Base-by-base conservation (phyloP, 1,284 basidiomycete species). In the Melampsora abietis-canadensis region DNA sequence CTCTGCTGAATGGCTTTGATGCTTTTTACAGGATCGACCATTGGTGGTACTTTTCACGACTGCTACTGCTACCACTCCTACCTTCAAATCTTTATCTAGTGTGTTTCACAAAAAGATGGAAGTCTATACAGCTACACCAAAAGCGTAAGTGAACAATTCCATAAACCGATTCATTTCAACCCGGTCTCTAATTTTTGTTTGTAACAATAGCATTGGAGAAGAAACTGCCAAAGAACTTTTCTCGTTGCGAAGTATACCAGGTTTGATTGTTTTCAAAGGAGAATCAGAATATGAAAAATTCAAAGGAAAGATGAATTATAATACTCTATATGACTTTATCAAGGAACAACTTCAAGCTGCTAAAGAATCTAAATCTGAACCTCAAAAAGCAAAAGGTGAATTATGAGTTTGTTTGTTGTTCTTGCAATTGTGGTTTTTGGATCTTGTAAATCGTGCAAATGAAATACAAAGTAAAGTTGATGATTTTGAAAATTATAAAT, bases 1-100 rank as follows among this genome's bases (percentile, higher is more conserved):
- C 34, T 37, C 34, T 1, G 27, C 27, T 27, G 27, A 27, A 27
- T 51, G 14, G 21, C 10, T 5, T 37, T 5, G 24, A 37, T 60
- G 7, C 51, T 4, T 67, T 67, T 31, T 66, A 47, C 37, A 75
- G 72, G 57, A 63, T 19, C 31, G 59, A 66, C 72, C 72, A 46
- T 51, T 75, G 37, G 57, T 75, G 12, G 57, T 75, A 48, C 47
- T 75, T 19, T 75, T 75, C 24, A 75, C 64, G 2, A 54, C 64
- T 27, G 64, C 65, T 8, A 67, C 64, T 24, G 59, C 57, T 37
- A 62, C 65, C 19, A 75, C 72, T 21, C 65, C 72, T 34, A 51
- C 66, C 6, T 75, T 21, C 34, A 75, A 75, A 67, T 48, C 72
- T 30, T 57, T 75, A 19, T 75, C 72, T n/a, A 67, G 72, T 67